These are phyloP conservation scores for Metarhizium rileyi DNA, from an alignment of 2,329 filamentous ascomycete genomes.

Conservation along the genomic window DNA sequence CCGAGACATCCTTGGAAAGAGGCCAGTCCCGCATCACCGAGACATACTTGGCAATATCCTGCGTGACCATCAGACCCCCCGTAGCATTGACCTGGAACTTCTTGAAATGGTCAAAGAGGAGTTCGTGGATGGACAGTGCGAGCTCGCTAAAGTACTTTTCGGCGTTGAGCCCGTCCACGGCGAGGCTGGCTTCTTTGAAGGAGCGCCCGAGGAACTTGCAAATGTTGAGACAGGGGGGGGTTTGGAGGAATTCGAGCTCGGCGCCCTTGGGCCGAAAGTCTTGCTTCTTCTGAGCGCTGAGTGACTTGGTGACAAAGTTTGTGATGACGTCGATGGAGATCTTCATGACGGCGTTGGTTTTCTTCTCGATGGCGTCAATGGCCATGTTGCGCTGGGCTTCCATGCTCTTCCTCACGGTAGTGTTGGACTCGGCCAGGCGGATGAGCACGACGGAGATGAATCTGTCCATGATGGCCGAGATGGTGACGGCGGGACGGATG, in stretches of 20 bases:
- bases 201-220: conserved; percentile 69
- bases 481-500: conserved; percentile 73
- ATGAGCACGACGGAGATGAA: conserved; percentile 87
- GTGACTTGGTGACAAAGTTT: conserved; percentile 64
- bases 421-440: conserved; percentile 78
- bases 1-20: conserved; percentile 56
- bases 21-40: conserved; percentile 79
- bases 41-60: conserved; percentile 91
- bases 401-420: conserved; percentile 83
- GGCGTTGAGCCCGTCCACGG: conserved; percentile 76
- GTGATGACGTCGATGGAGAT: conserved; percentile 56
- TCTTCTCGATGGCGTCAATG: conserved; percentile 72
- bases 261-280: conserved; percentile 85
- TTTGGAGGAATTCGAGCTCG: conserved; percentile 72
- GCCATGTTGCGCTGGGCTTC: conserved; percentile 69
- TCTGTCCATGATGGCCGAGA: conserved; percentile 86
- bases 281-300: conserved; percentile 72
- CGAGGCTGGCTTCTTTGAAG: conserved; percentile 50
- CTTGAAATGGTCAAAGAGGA: conserved; percentile 88
- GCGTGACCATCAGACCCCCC: conserved; percentile 87
- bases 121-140: conserved; percentile 63
- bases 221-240: conserved; percentile 72
- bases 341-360: conserved; percentile 56
- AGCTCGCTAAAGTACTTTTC: conserved; percentile 77
- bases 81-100: conserved; percentile 89